These are phyloP conservation scores for Dioszegia crocea DNA, from an alignment of 768 basidiomycete species.

Conservation along the genomic window DNA sequence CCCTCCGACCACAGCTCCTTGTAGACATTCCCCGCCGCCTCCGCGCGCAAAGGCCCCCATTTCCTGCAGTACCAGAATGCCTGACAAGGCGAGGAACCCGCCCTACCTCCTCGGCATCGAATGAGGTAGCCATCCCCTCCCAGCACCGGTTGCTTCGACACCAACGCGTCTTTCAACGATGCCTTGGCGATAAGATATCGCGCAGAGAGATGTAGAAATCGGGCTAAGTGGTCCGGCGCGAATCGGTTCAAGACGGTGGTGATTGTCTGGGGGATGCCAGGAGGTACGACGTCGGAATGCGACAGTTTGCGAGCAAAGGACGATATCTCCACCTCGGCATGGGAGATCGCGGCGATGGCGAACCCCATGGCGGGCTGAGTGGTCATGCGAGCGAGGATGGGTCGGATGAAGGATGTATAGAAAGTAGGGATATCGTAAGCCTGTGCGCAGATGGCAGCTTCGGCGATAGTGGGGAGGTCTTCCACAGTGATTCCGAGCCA, in stretches of 20 bases:
- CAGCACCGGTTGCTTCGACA: not conserved
- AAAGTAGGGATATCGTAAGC: not conserved
- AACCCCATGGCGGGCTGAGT: not conserved
- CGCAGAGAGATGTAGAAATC: not conserved
- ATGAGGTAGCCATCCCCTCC: not conserved
- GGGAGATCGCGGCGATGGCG: not conserved
- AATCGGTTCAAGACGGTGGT: not conserved
- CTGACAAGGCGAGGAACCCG: not conserved
- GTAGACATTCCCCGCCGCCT: not conserved
- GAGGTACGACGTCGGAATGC: too few relatives aligned
- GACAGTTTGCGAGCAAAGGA: too few relatives aligned
- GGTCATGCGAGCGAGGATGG: not conserved
- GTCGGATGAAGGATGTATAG: not conserved
- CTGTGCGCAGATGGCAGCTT: slow-evolving; percentile 3
- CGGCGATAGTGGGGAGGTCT: not conserved
- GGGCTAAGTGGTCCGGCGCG: not conserved
- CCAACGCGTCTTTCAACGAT: not conserved
- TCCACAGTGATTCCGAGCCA: not conserved
- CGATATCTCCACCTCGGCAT: not conserved
- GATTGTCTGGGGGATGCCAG: not conserved
- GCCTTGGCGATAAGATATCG: not conserved
- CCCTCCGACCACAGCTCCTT: not conserved
- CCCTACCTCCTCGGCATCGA: not conserved
- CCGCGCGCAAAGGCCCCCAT: not conserved
- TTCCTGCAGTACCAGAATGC: not conserved